Evolutionary conservation across 2,329 filamentous ascomycete species (phyloP).

Genomic region (Geoglossum cookeanum): DNA sequence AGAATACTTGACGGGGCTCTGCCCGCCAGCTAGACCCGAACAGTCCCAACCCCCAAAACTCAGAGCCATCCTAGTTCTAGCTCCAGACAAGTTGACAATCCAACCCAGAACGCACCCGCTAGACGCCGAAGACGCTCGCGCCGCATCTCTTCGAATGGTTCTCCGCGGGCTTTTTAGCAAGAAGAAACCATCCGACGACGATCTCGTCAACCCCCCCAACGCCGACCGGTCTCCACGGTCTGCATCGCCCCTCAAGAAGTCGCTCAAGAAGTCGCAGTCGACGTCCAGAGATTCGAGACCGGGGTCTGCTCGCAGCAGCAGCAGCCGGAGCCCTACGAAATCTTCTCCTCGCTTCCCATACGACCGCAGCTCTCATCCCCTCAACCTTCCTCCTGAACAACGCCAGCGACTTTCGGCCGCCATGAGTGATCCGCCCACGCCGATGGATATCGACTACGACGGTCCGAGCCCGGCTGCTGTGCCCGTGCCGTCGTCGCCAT

Average conservation of each 20-base stretch:
- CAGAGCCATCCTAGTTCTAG: background rate
- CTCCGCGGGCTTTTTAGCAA: background rate
- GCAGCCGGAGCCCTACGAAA: constrained; percentile 3
- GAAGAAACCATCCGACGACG: background rate
- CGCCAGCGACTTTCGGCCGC: constrained; percentile 48
- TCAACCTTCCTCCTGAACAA: constrained; percentile 82
- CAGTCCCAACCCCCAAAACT: background rate
- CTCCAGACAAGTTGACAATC: background rate
- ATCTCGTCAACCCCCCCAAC: background rate
- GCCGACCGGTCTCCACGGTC: background rate
- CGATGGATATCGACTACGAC: constrained; percentile 64
- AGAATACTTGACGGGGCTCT: background rate
- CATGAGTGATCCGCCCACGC: constrained; percentile 30
- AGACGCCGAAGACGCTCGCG: background rate
- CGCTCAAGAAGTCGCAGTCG: constrained; percentile 4
- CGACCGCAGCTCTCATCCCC: constrained; percentile 60
- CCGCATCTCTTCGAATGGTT: constrained; percentile 2
- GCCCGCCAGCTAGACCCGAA: background rate
- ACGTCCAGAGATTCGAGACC: constrained; percentile 1
- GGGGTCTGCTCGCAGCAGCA: constrained; percentile 6
- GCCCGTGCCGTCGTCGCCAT: constrained; percentile 26
- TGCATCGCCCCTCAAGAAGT: background rate
- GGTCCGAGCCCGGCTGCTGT: constrained; percentile 34
- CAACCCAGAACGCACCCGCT: background rate
- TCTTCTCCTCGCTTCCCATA: constrained; percentile 11